Evolutionary conservation across 306 rosid species (phyloP).

Genomic region (Morella rubra): DNA sequence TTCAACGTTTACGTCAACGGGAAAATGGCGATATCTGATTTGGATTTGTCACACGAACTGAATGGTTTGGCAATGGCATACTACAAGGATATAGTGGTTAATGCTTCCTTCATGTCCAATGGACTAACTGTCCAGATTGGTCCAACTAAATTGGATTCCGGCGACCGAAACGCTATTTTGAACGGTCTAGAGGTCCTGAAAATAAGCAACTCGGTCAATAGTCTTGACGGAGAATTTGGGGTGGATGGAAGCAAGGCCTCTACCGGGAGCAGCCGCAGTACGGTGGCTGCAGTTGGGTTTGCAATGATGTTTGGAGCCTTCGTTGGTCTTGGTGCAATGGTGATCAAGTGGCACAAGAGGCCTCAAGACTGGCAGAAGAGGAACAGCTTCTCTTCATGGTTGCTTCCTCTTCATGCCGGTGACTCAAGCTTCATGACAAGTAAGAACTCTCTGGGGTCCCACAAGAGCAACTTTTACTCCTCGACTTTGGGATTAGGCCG

Average conservation of each 20-base stretch:
- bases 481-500: conserved; percentile 52
- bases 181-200: conserved; percentile 59
- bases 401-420: conserved; percentile 58
- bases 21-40: conserved; percentile 35
- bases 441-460: conserved; percentile 45
- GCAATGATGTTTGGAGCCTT: conserved; percentile 70
- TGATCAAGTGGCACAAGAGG: conserved; percentile 63
- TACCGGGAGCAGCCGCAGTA: conserved; percentile 30
- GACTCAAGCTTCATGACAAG: conserved; percentile 49
- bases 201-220: conserved; percentile 51
- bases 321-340: conserved; percentile 64
- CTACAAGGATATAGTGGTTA: conserved; percentile 56
- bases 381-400: conserved; percentile 67
- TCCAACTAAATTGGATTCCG: conserved; percentile 21
- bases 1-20: conserved; percentile 50
- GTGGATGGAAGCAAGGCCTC: conserved; percentile 35
- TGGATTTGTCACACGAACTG: conserved; percentile 40
- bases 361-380: conserved; percentile 68
- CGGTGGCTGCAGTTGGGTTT: conserved; percentile 56
- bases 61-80: conserved; percentile 40
- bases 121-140: conserved; percentile 50
- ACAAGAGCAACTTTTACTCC: conserved; percentile 44
- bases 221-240: conserved; percentile 63
- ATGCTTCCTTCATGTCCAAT: conserved; percentile 46
- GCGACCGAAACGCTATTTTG: conserved; percentile 39